Evolutionary conservation across 139 green algal genomes (phyloP).

Genomic region (Volvox reticuliferus): DNA sequence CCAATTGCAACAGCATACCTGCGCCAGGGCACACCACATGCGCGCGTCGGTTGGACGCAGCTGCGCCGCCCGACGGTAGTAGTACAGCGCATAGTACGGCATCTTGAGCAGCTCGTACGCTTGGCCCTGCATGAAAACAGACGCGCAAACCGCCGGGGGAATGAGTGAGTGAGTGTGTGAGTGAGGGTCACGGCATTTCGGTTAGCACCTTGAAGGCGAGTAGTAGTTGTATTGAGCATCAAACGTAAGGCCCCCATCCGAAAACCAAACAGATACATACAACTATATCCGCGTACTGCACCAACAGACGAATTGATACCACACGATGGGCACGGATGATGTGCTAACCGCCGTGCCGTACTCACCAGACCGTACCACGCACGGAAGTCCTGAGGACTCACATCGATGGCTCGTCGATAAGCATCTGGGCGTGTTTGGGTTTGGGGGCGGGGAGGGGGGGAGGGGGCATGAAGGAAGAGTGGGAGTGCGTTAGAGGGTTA

Average conservation of each 20-base stretch:
- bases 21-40: conserved; percentile 98
- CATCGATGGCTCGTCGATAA: conserved; percentile 87
- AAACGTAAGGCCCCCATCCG: no score
- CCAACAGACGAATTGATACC: no score
- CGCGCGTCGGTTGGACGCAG: conserved; percentile 90
- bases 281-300: no score
- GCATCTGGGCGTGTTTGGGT: conserved; percentile 71
- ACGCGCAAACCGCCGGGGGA: background rate
- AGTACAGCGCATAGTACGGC: conserved; percentile 73
- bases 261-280: no score
- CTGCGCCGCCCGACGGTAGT: conserved; percentile 78
- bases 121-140: conserved; percentile 81
- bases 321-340: no score
- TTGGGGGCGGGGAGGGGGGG: background rate
- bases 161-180: no score
- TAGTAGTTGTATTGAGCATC: no score
- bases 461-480: background rate
- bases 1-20: conserved; percentile 65
- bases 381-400: conserved; percentile 93
- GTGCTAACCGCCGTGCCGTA: no score
- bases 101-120: conserved; percentile 96
- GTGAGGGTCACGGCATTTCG: no score
- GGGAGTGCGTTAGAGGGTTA: background rate
- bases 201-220: no score
- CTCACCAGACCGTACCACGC: conserved; percentile 92